Evolutionary conservation across 208 protist species (phyloP).

Genomic region (Trypanosoma grayi): DNA sequence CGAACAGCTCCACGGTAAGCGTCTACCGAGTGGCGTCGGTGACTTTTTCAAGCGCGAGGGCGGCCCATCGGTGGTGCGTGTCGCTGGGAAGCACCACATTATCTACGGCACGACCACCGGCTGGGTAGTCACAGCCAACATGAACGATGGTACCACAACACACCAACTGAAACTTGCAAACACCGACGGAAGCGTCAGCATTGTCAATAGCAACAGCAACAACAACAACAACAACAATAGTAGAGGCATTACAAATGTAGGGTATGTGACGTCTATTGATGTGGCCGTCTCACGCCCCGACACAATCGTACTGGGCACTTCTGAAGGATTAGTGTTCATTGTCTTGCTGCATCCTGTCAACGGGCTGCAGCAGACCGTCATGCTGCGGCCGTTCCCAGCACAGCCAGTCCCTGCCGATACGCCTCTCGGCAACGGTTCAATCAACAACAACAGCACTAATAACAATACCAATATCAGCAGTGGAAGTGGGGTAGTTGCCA

Average conservation of each 20-base stretch:
- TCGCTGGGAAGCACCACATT: slow-evolving; percentile 80
- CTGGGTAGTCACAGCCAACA: slow-evolving; percentile 75
- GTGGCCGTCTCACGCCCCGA: slow-evolving; percentile 64
- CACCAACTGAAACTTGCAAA: slow-evolving; percentile 16
- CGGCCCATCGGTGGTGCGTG: slow-evolving; percentile 58
- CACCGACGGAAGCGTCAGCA: no score
- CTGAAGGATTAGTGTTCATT: slow-evolving; percentile 61
- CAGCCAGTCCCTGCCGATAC: slow-evolving; percentile 2
- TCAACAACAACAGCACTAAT: slow-evolving; percentile 24
- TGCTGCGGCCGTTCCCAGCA: slow-evolving; percentile 58
- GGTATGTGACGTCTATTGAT: slow-evolving; percentile 60
- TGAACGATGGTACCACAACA: slow-evolving; percentile 38
- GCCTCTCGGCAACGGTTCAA: slow-evolving; percentile 2
- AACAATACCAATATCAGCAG: not conserved
- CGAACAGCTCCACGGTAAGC: slow-evolving; percentile 51
- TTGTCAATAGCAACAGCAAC: not conserved
- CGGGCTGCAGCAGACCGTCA: slow-evolving; percentile 47
- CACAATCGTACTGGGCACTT: slow-evolving; percentile 68
- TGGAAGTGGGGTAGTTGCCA: slow-evolving; percentile 21
- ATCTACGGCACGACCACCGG: slow-evolving; percentile 74
- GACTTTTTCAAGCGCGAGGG: slow-evolving; percentile 62
- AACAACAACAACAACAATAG: not conserved
- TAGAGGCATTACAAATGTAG: slow-evolving; percentile 19
- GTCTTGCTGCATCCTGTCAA: slow-evolving; percentile 64
- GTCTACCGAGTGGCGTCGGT: slow-evolving; percentile 28